phyloP scores from a whole-genome alignment of 768 basidiomycete genomes.

The Suillus ampliporus region DNA sequence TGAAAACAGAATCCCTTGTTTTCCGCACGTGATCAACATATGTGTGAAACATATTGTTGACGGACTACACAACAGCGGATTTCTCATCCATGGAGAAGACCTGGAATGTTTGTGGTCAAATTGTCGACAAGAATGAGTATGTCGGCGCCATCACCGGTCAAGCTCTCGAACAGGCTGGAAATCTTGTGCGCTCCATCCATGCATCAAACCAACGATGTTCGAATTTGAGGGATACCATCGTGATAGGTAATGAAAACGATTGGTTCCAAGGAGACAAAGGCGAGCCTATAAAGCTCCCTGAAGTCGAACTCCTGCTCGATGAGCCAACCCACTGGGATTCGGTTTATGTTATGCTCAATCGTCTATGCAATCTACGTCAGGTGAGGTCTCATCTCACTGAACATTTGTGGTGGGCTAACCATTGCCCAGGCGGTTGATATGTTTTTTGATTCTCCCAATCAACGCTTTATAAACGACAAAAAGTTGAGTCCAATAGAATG shows the following conservation, averaged over 20 bases:
- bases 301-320: constrained; percentile 28
- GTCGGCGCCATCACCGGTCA: too few relatives aligned
- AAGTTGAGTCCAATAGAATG: constrained; percentile 4
- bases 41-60: neutral
- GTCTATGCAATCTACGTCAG: neutral
- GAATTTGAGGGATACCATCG: constrained; percentile 8
- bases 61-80: neutral
- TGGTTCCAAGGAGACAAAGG: too few relatives aligned
- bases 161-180: neutral
- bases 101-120: too few relatives aligned
- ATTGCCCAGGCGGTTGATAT: neutral
- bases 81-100: too few relatives aligned
- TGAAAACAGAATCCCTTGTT: constrained; percentile 18
- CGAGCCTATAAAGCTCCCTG: neutral
- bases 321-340: too few relatives aligned
- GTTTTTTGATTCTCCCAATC: neutral
- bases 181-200: neutral
- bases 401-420: too few relatives aligned
- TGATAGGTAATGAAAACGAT: neutral
- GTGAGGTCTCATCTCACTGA: too few relatives aligned
- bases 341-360: constrained; percentile 43
- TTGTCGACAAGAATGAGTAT: too few relatives aligned
- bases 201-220: neutral
- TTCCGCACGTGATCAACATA: constrained; percentile 27
- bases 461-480: neutral